Conservation (phyloP, 805 yeast species). For the Candida succiphila region DNA sequence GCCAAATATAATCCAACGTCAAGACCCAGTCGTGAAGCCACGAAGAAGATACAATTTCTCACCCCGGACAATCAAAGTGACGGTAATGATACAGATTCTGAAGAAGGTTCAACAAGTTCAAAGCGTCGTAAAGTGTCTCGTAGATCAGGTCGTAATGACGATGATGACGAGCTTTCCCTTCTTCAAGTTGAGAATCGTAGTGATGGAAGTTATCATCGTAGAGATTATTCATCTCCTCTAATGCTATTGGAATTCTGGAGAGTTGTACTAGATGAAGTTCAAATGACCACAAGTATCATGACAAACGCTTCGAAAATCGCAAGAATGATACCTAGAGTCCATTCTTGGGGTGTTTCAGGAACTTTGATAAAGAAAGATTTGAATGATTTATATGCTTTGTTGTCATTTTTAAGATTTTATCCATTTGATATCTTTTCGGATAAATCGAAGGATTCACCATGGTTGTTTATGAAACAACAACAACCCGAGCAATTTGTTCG, state of each 20-base stretch:
- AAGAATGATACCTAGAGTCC: conserved; percentile 67
- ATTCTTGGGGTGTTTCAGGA: conserved; percentile 97
- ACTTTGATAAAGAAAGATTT: conserved; percentile 72
- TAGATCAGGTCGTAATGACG: conserved; percentile 1
- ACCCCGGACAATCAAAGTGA: conserved; percentile 3
- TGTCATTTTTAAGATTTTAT: conserved; percentile 52
- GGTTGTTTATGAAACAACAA: conserved; percentile 20
- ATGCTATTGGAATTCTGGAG: conserved; percentile 82
- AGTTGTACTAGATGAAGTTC: conserved; percentile 88
- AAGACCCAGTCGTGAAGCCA: conserved; percentile 33
- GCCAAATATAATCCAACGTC: conserved; percentile 60
- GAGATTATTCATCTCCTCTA: conserved; percentile 71
- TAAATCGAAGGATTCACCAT: conserved; percentile 12
- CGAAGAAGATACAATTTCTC: conserved; percentile 16
- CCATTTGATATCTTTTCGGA: conserved; percentile 42
- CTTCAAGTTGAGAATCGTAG: conserved; percentile 11
- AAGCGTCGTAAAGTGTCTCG: background rate
- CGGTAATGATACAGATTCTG: conserved; percentile 2
- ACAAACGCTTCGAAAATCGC: conserved; percentile 78
- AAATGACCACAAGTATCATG: conserved; percentile 70
- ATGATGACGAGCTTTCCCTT: conserved; percentile 4
- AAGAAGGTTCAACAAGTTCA: background rate
- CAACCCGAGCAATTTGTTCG: conserved; percentile 29
- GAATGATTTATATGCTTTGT: conserved; percentile 59
- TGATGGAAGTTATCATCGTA: conserved; percentile 16